A percentile compares a stretch with the other conserved stretches of the same genome.
Evolutionary conservation across 495 filamentous ascomycete genomes (phyloP).

Genomic region (Neurospora sp.): DNA sequence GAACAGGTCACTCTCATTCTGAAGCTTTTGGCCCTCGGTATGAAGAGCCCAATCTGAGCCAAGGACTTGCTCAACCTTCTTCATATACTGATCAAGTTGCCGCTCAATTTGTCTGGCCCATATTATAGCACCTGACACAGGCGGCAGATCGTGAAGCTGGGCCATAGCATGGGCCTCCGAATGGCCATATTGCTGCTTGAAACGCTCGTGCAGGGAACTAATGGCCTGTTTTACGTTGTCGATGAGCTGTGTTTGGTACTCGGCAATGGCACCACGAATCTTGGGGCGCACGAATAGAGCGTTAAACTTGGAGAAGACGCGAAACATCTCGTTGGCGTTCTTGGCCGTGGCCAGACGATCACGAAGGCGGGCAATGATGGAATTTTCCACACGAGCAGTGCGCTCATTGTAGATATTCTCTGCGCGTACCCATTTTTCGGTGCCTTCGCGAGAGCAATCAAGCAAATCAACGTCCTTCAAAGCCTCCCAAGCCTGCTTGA

Average conservation of each 20-base stretch:
- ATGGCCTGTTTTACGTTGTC: constrained; percentile 97
- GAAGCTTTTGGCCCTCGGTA: constrained; percentile 87
- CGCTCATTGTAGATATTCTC: constrained; percentile 95
- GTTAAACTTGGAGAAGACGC: constrained; percentile 99
- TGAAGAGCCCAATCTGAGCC: constrained; percentile 90
- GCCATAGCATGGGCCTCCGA: constrained; percentile 98
- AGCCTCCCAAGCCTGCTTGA: constrained; percentile 84
- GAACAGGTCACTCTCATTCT: constrained; percentile 79
- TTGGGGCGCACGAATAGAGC: constrained; percentile 95
- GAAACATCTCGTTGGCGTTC: constrained; percentile 98
- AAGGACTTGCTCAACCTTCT: constrained; percentile 90
- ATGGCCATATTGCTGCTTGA: constrained; percentile 97
- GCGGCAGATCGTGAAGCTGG: constrained; percentile 86
- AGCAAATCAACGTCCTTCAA: constrained; percentile 90
- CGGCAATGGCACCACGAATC: constrained; percentile 91
- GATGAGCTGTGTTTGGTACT: constrained; percentile 95
- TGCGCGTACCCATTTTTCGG: constrained; percentile 78
- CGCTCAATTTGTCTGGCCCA: constrained; percentile 96
- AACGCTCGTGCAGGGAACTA: constrained; percentile 81
- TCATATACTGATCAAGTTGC: constrained; percentile 92
- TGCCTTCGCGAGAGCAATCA: constrained; percentile 82
- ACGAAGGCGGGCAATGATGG: constrained; percentile 88
- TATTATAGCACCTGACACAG: constrained; percentile 91
- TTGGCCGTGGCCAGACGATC: constrained; percentile 92
- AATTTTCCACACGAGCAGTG: constrained; percentile 93